Base-by-base conservation (phyloP, 2,329 filamentous ascomycete genomes). In the Aspergillus japonicus region DNA sequence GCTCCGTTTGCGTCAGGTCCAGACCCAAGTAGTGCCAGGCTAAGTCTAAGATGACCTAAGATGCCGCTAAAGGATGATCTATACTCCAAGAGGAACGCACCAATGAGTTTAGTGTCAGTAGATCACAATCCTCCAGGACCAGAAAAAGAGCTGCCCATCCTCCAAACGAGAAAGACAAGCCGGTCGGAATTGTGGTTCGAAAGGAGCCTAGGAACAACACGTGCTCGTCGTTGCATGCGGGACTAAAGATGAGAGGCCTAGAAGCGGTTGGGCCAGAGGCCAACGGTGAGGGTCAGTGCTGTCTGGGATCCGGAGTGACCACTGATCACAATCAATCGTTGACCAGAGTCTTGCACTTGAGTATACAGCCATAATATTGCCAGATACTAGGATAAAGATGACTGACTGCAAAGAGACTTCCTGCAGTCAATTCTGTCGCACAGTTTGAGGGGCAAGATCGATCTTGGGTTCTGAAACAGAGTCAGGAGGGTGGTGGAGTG, bases 141-240 rank as follows among this genome's bases (percentile, higher is more conserved):
- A 49, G 50, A 57, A 35, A 57, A 57, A 57, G 55, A 51, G 39
- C 50, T 31, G n/a, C 48, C 21, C 7, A 29, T 19, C 14, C 31
- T 44, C 23, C 12, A 21, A 35, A 24, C 33, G 23, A 49, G 48
- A 6, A 35, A 47, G 23, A n/a, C 49, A 50, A 42, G 29, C 31
- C 47, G 42, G 19, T 23, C 19, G 42, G 24, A 35, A 26, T 55
- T 48, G 44, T 55, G 16, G 16, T 48, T 35, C 14, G 1, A 16
- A 44, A 26, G 24, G 26, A 47, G 44, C 26, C 53, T 48, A 55
- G 53, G 47, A 35, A 55, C 44, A 55, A 33, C 68, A 70, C 67
- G 68, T 70, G 68, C 61, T 63, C 50, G n/a, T 47, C 23, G 35
- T 31, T 19, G 19, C 50, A 64, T 69, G 68, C 66, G 65, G 63